Evolutionary conservation across 2,329 filamentous ascomycete species (phyloP), one percentile per base, ranked within the genome.

Genomic region (Pochonia chlamydosporia): DNA sequence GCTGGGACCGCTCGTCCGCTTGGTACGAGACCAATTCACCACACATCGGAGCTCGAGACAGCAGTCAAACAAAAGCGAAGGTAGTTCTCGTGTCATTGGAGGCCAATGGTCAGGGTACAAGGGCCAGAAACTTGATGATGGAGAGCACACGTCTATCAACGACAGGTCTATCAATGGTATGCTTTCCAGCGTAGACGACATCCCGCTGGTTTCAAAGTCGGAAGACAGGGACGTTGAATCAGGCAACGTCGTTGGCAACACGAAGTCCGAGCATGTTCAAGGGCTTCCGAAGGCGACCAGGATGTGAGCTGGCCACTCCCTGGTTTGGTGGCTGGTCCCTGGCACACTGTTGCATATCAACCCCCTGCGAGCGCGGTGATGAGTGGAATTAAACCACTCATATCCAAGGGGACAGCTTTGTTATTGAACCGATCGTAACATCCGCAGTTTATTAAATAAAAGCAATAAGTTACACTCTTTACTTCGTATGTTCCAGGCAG

Each of bases 161-260:
- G 26, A 52, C 18, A 40, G 30, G 8, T 59, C 52, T 11, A 55
- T 46, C 10, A 48, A 46, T 11, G 46, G 48, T 9, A 49, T 56
- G 48, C 56, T 50, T 4, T 52, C 52, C 3, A 59, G 57, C 21
- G 53, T 59, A 10, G 57, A 59, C 43, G 56, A 59, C 14, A 59
- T 59, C 6, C 56, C 56, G 8, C 56, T 59, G 6, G 54, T 59
- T 9, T 28, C 16, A 10, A 37, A 45, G 30, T n/a, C 33, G 3
- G 11, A 18, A 13, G 2, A 6, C n/a, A 33, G n/a, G 25, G 31
- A 45, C 24, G 33, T 45, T 16, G 43, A 45, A 24, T 21, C 23
- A 11, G n/a, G 35, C 11, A 23, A 40, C 33, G 26, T 28, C 7
- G 11, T 8, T n/a, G 8, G 10, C 23, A 28, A 42, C 7, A 21